Base-by-base conservation (phyloP, 164 flowering plant genomes). In the Aristolochia fimbriata region DNA sequence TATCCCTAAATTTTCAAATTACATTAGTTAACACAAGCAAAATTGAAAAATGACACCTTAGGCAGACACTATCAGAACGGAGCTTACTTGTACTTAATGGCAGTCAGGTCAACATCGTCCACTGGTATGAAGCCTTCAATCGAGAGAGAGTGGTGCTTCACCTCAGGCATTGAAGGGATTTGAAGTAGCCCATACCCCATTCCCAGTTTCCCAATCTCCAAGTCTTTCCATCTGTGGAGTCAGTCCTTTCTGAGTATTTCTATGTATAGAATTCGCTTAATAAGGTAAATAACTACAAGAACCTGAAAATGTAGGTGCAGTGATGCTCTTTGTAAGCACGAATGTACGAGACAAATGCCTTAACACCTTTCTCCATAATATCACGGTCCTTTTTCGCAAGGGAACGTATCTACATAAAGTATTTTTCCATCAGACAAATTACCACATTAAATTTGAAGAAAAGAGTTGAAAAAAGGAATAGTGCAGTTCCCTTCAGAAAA, bases 291-390 rank as follows among this genome's bases (percentile, higher is more conserved):
- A 37, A 37, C 43, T 37, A 10, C 43, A 62, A 45, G n/a, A 47
- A 90, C 98, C 94, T 93, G 85, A 93, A 88, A 68, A 93, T 90
- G 70, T 70, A 93, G 49, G 88, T 76, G 79, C 97, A 93, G 53
- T 80, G 92, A 62, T 93, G 99, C 70, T 93, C 97, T 66, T 93
- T 93, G 63, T 93, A 93, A 58, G 97, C 97, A 72, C 98, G 97
- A 57, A 93, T 65, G 59, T 66, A 86, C 12, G 98, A 93, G 46
- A 89, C 97, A 73, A 93, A 87, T 61, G 96, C 94, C 69, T 74
- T 84, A 4, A 81, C 69, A 45, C 98, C 98, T 66, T 89, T 93
- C 57, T 90, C 94, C 98, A 93, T 87, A 50, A 86, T 83, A 82
- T 87, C 94, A 37, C 98, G 89, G 67, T 93, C 98, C 62, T 78